Conservation (phyloP, 139 green algal genomes). For the Picocystis salinarum region DNA sequence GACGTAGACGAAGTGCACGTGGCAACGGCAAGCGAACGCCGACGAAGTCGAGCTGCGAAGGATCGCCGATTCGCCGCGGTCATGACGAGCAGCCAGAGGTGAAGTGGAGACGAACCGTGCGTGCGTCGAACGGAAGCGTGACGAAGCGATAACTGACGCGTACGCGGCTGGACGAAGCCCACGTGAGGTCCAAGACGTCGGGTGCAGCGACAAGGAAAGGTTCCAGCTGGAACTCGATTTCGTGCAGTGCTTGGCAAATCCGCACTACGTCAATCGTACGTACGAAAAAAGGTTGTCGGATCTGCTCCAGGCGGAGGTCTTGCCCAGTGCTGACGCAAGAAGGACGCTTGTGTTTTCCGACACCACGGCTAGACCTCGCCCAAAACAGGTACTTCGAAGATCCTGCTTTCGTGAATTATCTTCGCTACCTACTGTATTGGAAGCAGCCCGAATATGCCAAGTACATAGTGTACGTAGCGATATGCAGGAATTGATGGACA, state of each 20-base stretch:
- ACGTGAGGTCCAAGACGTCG: too few relatives aligned
- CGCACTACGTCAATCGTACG: slow-evolving; percentile 80
- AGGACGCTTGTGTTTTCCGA: neutral
- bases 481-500: neutral
- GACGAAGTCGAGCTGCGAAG: too few relatives aligned
- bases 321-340: neutral
- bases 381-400: slow-evolving; percentile 69
- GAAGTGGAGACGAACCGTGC: too few relatives aligned
- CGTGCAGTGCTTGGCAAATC: slow-evolving; percentile 73
- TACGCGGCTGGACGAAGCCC: too few relatives aligned
- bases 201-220: too few relatives aligned
- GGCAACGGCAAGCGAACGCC: too few relatives aligned
- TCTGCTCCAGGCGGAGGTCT: neutral
- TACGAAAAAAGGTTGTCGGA: slow-evolving; percentile 3
- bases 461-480: slow-evolving; percentile 39
- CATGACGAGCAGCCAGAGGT: too few relatives aligned
- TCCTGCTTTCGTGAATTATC: slow-evolving; percentile 56
- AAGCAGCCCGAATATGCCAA: slow-evolving; percentile 49
- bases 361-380: slow-evolving; percentile 41
- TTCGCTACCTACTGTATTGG: slow-evolving; percentile 91
- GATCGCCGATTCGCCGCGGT: too few relatives aligned
- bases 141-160: too few relatives aligned
- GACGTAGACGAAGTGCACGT: too few relatives aligned
- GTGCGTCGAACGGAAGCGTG: too few relatives aligned
- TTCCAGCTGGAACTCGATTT: slow-evolving; percentile 88